phyloP scores from a whole-genome alignment of 805 yeast species.

The Starmerella geochares region DNA sequence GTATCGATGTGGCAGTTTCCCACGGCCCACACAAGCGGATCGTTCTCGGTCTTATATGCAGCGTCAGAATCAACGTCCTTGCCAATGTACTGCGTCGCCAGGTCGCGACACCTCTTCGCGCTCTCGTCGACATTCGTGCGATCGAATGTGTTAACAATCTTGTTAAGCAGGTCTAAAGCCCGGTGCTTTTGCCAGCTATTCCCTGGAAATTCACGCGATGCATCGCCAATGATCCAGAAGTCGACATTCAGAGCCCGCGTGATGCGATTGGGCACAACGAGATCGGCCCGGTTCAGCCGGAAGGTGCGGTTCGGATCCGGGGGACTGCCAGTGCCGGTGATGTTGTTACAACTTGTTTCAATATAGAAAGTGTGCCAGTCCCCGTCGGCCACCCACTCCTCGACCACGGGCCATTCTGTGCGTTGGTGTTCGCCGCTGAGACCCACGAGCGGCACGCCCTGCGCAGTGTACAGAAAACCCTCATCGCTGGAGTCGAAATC shows the following conservation, averaged over 20 bases:
- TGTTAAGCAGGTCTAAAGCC: conserved; percentile 70
- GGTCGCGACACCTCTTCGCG: conserved; percentile 51
- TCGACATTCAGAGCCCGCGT: conserved; percentile 73
- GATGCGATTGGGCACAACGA: conserved; percentile 67
- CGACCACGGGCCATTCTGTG: conserved; percentile 59
- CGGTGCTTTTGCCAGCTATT: conserved; percentile 72
- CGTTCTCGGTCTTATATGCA: conserved; percentile 38
- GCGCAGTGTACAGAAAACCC: conserved; percentile 60
- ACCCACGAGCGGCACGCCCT: conserved; percentile 69
- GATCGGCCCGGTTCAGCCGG: conserved; percentile 56
- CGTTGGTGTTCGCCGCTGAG: conserved; percentile 73
- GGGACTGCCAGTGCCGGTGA: conserved; percentile 72
- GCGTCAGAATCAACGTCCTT: conserved; percentile 51
- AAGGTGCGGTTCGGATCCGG: conserved; percentile 68
- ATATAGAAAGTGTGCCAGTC: conserved; percentile 59
- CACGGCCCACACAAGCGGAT: conserved; percentile 55
- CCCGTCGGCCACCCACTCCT: conserved; percentile 40
- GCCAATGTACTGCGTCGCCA: conserved; percentile 60
- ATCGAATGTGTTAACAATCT: conserved; percentile 77
- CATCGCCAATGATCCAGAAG: conserved; percentile 82
- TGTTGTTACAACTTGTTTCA: conserved; percentile 88
- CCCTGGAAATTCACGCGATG: conserved; percentile 73
- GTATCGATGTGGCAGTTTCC: conserved; percentile 97
- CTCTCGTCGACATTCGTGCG: conserved; percentile 46
- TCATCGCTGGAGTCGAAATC: conserved; percentile 84